A percentile compares a stretch with the other conserved stretches of the same genome.
Evolutionary conservation across 306 rosid species (phyloP).

Genomic region (Acacia confusa): DNA sequence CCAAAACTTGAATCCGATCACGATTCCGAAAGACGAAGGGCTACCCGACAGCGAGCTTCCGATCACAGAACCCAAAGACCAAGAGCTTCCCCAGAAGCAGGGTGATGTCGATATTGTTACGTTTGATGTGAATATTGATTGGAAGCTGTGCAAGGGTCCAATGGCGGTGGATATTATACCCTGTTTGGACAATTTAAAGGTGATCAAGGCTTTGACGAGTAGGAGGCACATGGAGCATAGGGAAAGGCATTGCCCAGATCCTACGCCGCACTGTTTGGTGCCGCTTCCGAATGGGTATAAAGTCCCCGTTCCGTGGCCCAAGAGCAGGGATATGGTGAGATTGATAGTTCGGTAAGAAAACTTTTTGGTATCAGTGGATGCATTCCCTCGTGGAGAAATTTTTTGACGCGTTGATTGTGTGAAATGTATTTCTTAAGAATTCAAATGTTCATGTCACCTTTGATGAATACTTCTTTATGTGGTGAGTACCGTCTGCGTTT

Average conservation of each 20-base stretch:
- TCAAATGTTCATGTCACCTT: neutral
- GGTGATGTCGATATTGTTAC: neutral
- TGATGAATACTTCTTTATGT: neutral
- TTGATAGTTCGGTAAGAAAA: conserved; percentile 64
- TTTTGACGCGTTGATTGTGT: conserved; percentile 13
- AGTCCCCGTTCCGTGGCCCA: conserved; percentile 78
- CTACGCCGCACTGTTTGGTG: conserved; percentile 55
- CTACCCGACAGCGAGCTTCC: neutral
- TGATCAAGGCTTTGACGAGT: conserved; percentile 64
- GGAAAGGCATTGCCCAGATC: conserved; percentile 82
- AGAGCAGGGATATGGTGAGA: conserved; percentile 99
- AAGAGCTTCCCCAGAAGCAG: conserved; percentile 20
- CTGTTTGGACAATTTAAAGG: conserved; percentile 75
- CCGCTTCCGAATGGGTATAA: conserved; percentile 74
- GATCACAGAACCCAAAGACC: conserved; percentile 3
- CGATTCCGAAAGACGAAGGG: neutral
- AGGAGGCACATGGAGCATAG: conserved; percentile 95
- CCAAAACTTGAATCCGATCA: conserved; percentile 3
- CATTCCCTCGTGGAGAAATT: neutral
- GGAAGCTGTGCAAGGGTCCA: conserved; percentile 65
- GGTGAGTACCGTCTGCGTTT: neutral
- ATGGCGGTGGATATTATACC: conserved; percentile 69
- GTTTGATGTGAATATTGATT: conserved; percentile 23
- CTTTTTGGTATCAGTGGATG: conserved; percentile 27
- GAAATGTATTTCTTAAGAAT: conserved; percentile 9